Base-by-base conservation (phyloP, 441 rosid species). In the Corymbia calophylla region DNA sequence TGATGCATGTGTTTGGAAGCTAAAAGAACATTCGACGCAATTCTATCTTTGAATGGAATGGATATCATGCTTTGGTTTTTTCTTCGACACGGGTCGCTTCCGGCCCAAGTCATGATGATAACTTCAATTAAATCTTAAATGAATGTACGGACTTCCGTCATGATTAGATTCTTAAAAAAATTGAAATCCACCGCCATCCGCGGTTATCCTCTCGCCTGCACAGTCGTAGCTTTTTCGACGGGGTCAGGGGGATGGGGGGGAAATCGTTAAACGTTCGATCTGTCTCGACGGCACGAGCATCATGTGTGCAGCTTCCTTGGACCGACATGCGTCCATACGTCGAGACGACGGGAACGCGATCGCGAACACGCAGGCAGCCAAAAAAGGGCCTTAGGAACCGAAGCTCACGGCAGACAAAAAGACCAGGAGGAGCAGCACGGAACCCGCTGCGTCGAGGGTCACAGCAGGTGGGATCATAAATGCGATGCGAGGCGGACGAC, bases 321-420 rank as follows among this genome's bases (percentile, higher is more conserved):
- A 66, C 44, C 44, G 23, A 29, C 8, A 13, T 29, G 29, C n/a
- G 32, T 13, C 32, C 16, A 6, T 29, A 62, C 32, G 70, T 62
- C 32, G 32, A 64, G 70, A 29, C 25, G 64, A 58, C 21, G 15
- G n/a, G n/a, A 7, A n/a, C 4, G 23, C 77, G 21, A 9, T 17
- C 5, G 44, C 39, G 80, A 23, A 11, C n/a, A 5, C 15, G n/a
- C 1, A 6, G n/a, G n/a, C 1, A 6, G n/a, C n/a, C 6, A 11
- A 3, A 3, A 10, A 29, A 16, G 31, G 44, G 44, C 5, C 82
- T 8, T 39, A 39, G 82, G 6, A 73, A 73, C 82, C 82, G 11
- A 73, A 73, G 21, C 29, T 6, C 8, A 73, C 82, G 49, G 11
- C 82, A 7, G 49, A 39, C 84, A 73, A 39, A 23, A 39, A 39